A percentile compares a stretch with the other conserved stretches of the same genome.
phyloP scores from a whole-genome alignment of 2,329 filamentous ascomycete genomes.

The Teratosphaeria zuluensis region DNA sequence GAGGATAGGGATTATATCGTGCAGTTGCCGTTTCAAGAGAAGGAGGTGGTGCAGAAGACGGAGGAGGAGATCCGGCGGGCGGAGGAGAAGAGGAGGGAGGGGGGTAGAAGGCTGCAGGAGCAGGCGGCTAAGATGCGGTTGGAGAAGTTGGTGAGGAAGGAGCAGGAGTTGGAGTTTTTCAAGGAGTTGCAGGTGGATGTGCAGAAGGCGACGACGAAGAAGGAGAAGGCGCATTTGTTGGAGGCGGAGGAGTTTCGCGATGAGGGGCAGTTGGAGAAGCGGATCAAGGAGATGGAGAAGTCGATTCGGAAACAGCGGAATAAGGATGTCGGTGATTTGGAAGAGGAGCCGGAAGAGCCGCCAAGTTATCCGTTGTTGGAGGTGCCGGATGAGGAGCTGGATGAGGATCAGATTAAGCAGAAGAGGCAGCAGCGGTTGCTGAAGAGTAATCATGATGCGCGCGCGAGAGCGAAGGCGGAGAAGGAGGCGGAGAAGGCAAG shows the following conservation, averaged over 20 bases:
- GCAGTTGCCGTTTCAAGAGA: constrained; percentile 89
- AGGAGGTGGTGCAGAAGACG: constrained; percentile 80
- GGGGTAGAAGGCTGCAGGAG: constrained; percentile 80
- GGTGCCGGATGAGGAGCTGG: constrained; percentile 80
- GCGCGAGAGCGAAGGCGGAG: constrained; percentile 87
- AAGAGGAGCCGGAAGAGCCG: constrained; percentile 66
- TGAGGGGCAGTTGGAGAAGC: constrained; percentile 72
- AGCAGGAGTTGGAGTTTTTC: constrained; percentile 91
- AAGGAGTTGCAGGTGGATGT: constrained; percentile 68
- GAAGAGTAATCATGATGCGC: constrained; percentile 89
- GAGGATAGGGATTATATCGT: constrained; percentile 83
- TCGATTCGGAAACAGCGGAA: constrained; percentile 82
- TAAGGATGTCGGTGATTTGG: constrained; percentile 78
- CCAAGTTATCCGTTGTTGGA: constrained; percentile 85
- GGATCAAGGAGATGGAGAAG: constrained; percentile 81
- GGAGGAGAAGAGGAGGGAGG: constrained; percentile 91
- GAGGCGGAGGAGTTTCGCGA: constrained; percentile 85
- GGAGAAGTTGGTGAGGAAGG: constrained; percentile 90
- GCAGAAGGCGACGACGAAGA: constrained; percentile 66
- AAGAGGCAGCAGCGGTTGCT: constrained; percentile 87
- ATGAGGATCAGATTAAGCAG: constrained; percentile 81
- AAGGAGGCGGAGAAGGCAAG: constrained; percentile 89
- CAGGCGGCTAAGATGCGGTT: constrained; percentile 96
- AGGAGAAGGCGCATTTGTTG: constrained; percentile 75
- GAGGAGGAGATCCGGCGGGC: constrained; percentile 86